Evolutionary conservation across 441 rosid species (phyloP), one percentile per base, ranked within the genome.

Genomic region (Biscutella laevigata): DNA sequence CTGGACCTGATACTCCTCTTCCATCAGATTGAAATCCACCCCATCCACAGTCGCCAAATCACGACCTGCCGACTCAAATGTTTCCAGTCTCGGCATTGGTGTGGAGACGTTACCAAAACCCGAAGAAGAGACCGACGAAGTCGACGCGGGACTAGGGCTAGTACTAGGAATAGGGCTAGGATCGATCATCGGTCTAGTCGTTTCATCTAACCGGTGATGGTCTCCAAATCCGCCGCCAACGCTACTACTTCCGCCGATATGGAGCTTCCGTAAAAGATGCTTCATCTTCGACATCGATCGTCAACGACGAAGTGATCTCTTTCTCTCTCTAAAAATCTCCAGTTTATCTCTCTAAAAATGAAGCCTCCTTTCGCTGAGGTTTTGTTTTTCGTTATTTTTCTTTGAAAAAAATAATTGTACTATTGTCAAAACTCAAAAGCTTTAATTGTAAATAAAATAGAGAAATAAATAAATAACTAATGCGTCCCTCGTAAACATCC

Each of bases 201-300:
- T 20, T 4, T 76, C 83, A 21, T 33, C 77, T 38, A 75, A 57
- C 10, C 82, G 59, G 42, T 76, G 85, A 53, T 76, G 87, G 26
- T 78, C 94, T 26, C 63, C 72, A 34, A 84, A 52, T 54, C 83
- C 89, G 38, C 91, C 75, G 58, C 82, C 91, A 21, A 82, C 88
- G 40, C 90, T 74, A 35, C 95, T 94, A 21, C 82, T 89, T 25
- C 97, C 75, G 40, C 98, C 96, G 78, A 87, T 85, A 77, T 91
- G 98, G 62, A 91, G 85, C 65, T 91, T 91, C 57, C 87, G 71
- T 2, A 87, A 75, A 35, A 91, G 80, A 79, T 85, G 87, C 75
- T 85, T 91, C 96, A 91, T 75, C 77, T 78, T 91, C 75, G 96
- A 73, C 96, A 91, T 91, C 69, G 82, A 79, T 80, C 94, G 85